Evolutionary conservation across 2,329 filamentous ascomycete genomes (phyloP), one percentile per base, ranked within the genome.

Genomic region (Coniochaeta sp.): DNA sequence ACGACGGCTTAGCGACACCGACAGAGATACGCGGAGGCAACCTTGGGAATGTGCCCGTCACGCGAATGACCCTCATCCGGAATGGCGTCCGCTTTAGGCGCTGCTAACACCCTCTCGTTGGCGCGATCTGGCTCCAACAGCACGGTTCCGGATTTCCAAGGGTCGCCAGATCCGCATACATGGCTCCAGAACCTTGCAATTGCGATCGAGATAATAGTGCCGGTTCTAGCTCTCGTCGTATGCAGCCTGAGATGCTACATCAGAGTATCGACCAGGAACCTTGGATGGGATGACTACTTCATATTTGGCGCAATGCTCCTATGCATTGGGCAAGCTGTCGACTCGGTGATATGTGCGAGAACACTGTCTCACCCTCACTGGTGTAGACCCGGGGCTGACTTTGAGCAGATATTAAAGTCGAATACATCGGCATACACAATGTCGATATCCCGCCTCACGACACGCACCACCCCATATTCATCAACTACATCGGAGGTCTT

Each of bases 401-500:
- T 4, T 20, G 6, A 31, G 24, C 27, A 51, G 50, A 22, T 22
- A 51, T 51, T 40, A 51, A 51, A 28, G 24, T 32, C 4, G 27
- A 26, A 3, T 51, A 32, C 30, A 46, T 46, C 5, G 50, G 50
- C 22, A 46, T 51, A 10, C 50, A 45, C 20, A 45, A 30, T 20
- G 26, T 40, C 18, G 47, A 52, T 4, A 45, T 52, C 13, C 51
- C 51, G 28, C 31, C 31, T n/a, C 31, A 49, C 47, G 51, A 52
- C 31, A 26, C 38, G 14, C 22, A 22, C 14, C 40, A 30, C 12
- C 27, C 40, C 7, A 24, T 24, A 3, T 45, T 60, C 42, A 64
- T 58, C 57, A 63, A 61, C 50, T 64, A 62, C 32, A 55, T 57
- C 8, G 59, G 62, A 42, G 57, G 64, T 40, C 53, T 65, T 10